Conservation (phyloP, 1,284 basidiomycete species). For the Volvariella surrecta region DNA sequence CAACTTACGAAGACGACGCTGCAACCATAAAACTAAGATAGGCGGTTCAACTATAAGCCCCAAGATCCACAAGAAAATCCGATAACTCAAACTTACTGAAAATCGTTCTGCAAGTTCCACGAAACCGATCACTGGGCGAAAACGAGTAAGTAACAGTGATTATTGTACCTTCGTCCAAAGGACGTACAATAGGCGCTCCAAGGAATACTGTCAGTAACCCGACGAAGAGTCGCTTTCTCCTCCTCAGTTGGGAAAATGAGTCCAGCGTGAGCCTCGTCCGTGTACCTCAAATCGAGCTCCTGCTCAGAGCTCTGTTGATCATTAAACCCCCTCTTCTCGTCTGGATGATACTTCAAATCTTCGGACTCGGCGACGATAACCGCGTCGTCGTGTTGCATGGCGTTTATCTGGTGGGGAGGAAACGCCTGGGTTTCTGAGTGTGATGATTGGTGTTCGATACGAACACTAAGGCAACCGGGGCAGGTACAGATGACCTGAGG, state of each 20-base stretch:
- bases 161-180: constrained; percentile 10
- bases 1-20: constrained; percentile 55
- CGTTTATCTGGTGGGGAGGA: too few species aligned
- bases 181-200: constrained; percentile 58
- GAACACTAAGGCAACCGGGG: too few species aligned
- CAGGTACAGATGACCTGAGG: too few species aligned
- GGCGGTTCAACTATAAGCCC: too few species aligned
- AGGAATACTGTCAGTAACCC: constrained; percentile 54
- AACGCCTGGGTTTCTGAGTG: too few species aligned
- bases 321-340: too few species aligned
- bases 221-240: constrained; percentile 51
- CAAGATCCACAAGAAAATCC: neutral
- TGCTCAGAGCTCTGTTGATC: too few species aligned
- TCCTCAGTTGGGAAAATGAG: constrained; percentile 65
- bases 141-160: constrained; percentile 10
- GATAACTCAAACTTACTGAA: constrained; percentile 34
- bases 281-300: too few species aligned
- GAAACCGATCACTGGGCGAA: constrained; percentile 50
- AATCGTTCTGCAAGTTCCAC: constrained; percentile 74
- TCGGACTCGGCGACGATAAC: too few species aligned
- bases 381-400: too few species aligned
- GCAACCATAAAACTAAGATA: constrained; percentile 43
- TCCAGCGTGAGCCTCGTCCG: constrained; percentile 46
- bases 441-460: too few species aligned
- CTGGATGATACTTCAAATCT: too few species aligned